Evolutionary conservation across 2,329 filamentous ascomycete genomes (phyloP), one percentile per base, ranked within the genome.

Genomic region (Trichophyton schoenleinii): DNA sequence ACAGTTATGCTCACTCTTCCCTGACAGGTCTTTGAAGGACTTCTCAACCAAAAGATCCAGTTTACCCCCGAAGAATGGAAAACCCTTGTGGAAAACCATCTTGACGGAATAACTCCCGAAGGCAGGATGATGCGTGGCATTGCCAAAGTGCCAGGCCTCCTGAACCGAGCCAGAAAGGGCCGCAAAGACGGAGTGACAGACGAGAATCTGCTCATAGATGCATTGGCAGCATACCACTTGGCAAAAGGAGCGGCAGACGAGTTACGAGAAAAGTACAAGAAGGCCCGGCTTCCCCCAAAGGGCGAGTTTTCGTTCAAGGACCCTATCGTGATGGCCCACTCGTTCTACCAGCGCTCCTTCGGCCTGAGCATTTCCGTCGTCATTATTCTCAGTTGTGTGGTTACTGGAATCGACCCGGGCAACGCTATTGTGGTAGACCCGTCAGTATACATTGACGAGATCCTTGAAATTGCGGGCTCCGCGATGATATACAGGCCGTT

Each of bases 11-110:
- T 48, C 3, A 28, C 55, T 20, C 55, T 9, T 20, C 31, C 6
- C 4, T 41, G 38, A 25, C 36, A 74, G 71, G 63, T 75, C 3
- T 72, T 75, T 53, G 73, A 75, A 62, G 70, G 69, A 0, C 59
- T 75, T 11, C 69, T 71, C 60, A 73, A 73, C 44, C 62, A 68
- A 2, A 67, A 65, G 22, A 75, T 76, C 25, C 61, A 68, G 4
- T 67, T 75, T 4, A 69, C 60, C 0, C 61, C 64, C 2, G 55
- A 67, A 18, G 72, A 75, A 63, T 76, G 74, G 73, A 66, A 68
- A 13, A 60, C 61, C 13, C 67, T 75, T 1, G 68, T 73, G 11
- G 65, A 60, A 18, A 73, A 65, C 60, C 66, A 72, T 7, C 64
- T 71, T 9, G 69, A 74, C 41, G 60, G 62, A 25, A 49, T 57